These are phyloP conservation scores for Cyberlindnera samutprakarnensis DNA, from an alignment of 805 yeast species.

Conservation along the genomic window DNA sequence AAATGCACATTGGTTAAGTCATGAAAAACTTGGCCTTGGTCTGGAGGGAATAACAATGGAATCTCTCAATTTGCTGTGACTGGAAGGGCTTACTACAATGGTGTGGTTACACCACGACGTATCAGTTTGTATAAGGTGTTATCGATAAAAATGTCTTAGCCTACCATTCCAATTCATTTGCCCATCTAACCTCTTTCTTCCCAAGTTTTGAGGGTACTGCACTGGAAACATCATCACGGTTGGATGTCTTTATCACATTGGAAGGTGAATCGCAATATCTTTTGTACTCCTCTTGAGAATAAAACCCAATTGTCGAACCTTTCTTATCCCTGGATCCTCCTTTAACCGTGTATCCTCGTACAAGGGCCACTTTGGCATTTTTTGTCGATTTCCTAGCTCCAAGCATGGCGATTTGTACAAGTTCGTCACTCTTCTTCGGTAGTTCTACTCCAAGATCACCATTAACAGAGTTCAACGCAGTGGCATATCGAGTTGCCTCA, in stretches of 20 bases:
- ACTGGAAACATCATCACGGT: not conserved
- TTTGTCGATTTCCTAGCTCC: slow-evolving; percentile 13
- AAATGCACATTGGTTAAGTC: too few relatives aligned
- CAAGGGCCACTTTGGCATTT: slow-evolving; percentile 12
- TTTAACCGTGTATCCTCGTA: slow-evolving; percentile 11
- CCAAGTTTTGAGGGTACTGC: not conserved
- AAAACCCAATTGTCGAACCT: slow-evolving; percentile 14
- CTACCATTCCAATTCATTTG: slow-evolving; percentile 16
- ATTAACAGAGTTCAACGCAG: slow-evolving; percentile 57
- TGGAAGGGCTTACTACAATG: too few relatives aligned
- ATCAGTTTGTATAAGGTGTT: too few relatives aligned
- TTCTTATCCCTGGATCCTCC: not conserved
- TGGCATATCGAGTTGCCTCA: slow-evolving; percentile 64
- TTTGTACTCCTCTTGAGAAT: slow-evolving; percentile 14
- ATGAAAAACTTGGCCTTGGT: too few relatives aligned
- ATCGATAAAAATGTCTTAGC: too few relatives aligned
- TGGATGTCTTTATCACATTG: slow-evolving; percentile 2
- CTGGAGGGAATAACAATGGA: too few relatives aligned
- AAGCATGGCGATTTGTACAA: slow-evolving; percentile 46
- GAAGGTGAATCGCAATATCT: slow-evolving; percentile 11
- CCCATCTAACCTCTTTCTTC: slow-evolving; percentile 17
- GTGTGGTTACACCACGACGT: too few relatives aligned
- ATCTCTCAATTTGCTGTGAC: too few relatives aligned
- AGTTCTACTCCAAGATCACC: slow-evolving; percentile 56
- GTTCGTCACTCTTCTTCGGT: slow-evolving; percentile 49